A percentile compares a stretch with the other conserved stretches of the same genome.
These are phyloP conservation scores for Fusarium nodosum DNA, from an alignment of 2,329 filamentous ascomycete genomes.

Conservation along the genomic window DNA sequence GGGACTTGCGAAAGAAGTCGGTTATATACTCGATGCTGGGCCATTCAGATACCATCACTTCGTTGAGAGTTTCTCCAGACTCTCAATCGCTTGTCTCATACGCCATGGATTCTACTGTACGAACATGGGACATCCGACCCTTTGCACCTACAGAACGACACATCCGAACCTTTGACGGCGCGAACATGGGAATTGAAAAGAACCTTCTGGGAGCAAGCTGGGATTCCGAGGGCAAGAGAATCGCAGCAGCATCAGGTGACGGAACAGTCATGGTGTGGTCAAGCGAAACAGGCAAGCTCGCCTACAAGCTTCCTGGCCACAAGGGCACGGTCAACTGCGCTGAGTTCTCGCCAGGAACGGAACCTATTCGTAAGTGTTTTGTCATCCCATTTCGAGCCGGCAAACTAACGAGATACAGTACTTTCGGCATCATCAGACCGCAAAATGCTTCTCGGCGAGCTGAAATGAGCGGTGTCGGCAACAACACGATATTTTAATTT, in stretches of 20 bases:
- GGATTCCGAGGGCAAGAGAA: conserved; percentile 86
- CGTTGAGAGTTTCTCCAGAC: conserved; percentile 91
- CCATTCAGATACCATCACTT: conserved; percentile 92
- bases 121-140: conserved; percentile 95
- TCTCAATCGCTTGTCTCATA: conserved; percentile 91
- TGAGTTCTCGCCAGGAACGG: conserved; percentile 85
- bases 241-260: conserved; percentile 91
- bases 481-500: conserved; percentile 53
- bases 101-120: conserved; percentile 91
- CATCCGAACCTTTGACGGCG: conserved; percentile 92
- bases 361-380: conserved; percentile 82
- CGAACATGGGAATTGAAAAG: conserved; percentile 87
- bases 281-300: conserved; percentile 84
- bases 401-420: conserved; percentile 69
- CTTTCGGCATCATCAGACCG: conserved; percentile 92
- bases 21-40: conserved; percentile 89
- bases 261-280: conserved; percentile 95
- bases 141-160: conserved; percentile 91
- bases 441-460: conserved; percentile 84
- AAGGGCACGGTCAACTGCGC: conserved; percentile 96
- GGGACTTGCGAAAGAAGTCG: conserved; percentile 94
- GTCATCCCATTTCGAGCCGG: not conserved
- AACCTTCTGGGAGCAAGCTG: conserved; percentile 92
- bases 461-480: conserved; percentile 64
- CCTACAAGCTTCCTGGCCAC: conserved; percentile 96